These are phyloP conservation scores for Microthlaspi erraticum DNA, from an alignment of 345 rosid genomes.

Conservation along the genomic window DNA sequence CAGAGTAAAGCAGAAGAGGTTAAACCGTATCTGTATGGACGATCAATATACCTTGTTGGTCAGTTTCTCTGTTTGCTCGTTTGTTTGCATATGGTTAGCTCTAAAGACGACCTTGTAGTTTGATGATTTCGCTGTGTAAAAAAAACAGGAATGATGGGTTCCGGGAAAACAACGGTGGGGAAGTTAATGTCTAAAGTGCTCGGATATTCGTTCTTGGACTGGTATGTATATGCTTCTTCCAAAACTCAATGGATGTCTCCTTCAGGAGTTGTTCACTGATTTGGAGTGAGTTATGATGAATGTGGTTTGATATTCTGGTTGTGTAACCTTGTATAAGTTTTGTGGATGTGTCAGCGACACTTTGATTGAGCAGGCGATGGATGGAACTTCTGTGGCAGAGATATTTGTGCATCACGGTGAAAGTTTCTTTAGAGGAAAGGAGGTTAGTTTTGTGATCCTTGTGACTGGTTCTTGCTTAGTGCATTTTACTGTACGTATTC, in stretches of 20 bases:
- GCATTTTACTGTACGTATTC: neutral
- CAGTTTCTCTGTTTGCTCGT: slow-evolving; percentile 47
- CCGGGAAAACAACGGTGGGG: slow-evolving; percentile 95
- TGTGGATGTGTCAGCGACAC: slow-evolving; percentile 62
- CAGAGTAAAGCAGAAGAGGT: slow-evolving; percentile 84
- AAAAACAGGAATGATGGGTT: slow-evolving; percentile 93
- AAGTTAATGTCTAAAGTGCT: slow-evolving; percentile 76
- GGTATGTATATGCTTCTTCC: slow-evolving; percentile 55
- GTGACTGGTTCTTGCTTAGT: neutral
- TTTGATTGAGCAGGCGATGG: slow-evolving; percentile 64
- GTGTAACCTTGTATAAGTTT: slow-evolving; percentile 39
- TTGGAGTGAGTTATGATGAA: slow-evolving; percentile 2
- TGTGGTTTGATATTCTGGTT: slow-evolving; percentile 16
- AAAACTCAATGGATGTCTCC: neutral
- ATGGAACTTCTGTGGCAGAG: slow-evolving; percentile 77
- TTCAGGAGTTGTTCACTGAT: neutral
- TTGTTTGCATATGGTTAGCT: slow-evolving; percentile 19
- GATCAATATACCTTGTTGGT: slow-evolving; percentile 95
- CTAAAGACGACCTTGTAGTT: neutral
- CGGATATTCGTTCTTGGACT: slow-evolving; percentile 73
- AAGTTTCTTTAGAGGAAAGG: slow-evolving; percentile 80
- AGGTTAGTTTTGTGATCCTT: slow-evolving; percentile 52
- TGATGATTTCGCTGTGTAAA: slow-evolving; percentile 27
- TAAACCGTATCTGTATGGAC: slow-evolving; percentile 71
- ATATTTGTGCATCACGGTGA: slow-evolving; percentile 83